A percentile compares a stretch with the other conserved stretches of the same genome.
These are phyloP conservation scores for Penicillium verrucosum DNA, from an alignment of 2,329 filamentous ascomycete genomes.

Conservation along the genomic window DNA sequence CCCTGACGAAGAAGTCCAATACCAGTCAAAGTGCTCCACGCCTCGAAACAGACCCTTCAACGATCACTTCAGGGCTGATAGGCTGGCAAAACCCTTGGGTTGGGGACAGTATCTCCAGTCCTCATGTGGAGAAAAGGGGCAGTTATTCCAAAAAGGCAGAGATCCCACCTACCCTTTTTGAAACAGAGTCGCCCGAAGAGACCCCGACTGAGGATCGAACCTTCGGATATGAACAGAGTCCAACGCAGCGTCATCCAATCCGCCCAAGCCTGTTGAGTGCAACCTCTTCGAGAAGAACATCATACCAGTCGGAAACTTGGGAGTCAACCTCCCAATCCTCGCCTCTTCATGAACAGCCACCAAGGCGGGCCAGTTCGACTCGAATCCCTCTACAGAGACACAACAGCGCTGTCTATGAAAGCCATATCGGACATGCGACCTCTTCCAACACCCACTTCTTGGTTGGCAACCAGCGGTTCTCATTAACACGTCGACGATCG, in stretches of 20 bases:
- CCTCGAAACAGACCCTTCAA: constrained; percentile 6
- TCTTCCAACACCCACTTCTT: constrained; percentile 35
- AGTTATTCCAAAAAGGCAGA: constrained; percentile 11
- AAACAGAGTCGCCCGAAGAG: constrained; percentile 9
- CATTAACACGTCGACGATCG: constrained; percentile 38
- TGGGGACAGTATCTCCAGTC: constrained; percentile 22
- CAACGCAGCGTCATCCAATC: neutral
- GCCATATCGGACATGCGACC: constrained; percentile 18
- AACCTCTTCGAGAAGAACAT: constrained; percentile 18
- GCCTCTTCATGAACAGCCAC: constrained; percentile 19
- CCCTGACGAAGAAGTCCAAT: constrained; percentile 27
- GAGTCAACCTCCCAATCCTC: constrained; percentile 14
- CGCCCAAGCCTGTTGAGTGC: constrained; percentile 15
- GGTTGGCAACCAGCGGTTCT: constrained; percentile 34
- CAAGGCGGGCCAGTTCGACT: constrained; percentile 31
- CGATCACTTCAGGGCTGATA: constrained; percentile 17
- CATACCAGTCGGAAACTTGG: constrained; percentile 22
- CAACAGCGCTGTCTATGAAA: constrained; percentile 25
- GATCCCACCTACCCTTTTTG: constrained; percentile 18
- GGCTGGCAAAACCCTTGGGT: constrained; percentile 39
- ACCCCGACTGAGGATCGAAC: neutral
- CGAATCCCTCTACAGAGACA: constrained; percentile 27
- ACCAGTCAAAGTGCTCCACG: constrained; percentile 14
- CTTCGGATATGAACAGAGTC: neutral
- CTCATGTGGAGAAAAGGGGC: constrained; percentile 8